Conservation (phyloP, 441 rosid genomes). For the Corymbia calophylla region DNA sequence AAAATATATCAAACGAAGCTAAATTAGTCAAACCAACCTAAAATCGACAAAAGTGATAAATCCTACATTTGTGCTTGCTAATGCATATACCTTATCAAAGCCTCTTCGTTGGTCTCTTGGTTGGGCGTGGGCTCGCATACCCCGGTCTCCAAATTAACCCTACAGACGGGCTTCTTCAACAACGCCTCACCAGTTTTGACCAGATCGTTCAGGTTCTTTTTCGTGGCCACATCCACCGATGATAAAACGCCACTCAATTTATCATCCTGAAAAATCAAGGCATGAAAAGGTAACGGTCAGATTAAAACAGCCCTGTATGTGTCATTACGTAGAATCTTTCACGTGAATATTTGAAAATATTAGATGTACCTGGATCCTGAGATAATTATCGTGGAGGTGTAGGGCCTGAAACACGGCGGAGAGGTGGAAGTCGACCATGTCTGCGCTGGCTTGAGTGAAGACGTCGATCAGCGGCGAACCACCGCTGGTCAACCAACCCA, state of each 20-base stretch:
- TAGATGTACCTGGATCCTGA: neutral
- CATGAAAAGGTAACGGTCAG: neutral
- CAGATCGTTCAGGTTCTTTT: neutral
- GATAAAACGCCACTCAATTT: neutral
- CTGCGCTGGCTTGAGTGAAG: neutral
- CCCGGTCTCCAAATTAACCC: neutral
- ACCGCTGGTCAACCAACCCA: conserved; percentile 1
- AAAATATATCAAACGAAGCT: neutral
- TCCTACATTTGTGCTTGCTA: neutral
- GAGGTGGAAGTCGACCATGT: conserved; percentile 9
- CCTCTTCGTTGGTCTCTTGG: neutral
- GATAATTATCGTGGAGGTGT: neutral
- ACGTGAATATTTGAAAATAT: neutral
- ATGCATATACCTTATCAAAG: neutral
- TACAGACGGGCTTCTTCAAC: neutral
- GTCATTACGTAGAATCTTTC: neutral
- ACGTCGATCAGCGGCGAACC: neutral
- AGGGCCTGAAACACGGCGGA: conserved; percentile 12
- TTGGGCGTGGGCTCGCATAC: neutral
- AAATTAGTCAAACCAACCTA: neutral
- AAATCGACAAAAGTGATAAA: neutral
- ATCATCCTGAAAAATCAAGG: neutral
- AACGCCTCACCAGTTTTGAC: neutral
- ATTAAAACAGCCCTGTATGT: neutral
- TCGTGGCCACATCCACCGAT: neutral